These are phyloP conservation scores for Penicillium sp. DNA, from an alignment of 2,329 filamentous ascomycete genomes.

Conservation along the genomic window DNA sequence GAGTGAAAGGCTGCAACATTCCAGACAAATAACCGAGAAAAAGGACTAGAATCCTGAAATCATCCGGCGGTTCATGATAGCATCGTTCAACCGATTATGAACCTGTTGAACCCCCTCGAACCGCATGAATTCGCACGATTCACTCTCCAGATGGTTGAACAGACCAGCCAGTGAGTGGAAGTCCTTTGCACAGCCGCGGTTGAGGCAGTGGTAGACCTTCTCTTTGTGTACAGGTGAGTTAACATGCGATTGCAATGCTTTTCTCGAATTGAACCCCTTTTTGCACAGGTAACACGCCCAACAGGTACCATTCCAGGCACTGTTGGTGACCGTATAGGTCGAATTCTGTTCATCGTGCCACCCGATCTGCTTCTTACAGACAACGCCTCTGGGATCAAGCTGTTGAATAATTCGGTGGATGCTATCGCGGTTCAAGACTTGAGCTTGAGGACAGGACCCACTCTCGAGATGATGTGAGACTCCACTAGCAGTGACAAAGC, in stretches of 20 bases:
- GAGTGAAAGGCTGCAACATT: not conserved
- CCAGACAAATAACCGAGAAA: not conserved
- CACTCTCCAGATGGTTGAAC: slow-evolving; percentile 49
- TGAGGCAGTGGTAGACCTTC: slow-evolving; percentile 47
- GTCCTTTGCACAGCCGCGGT: slow-evolving; percentile 35
- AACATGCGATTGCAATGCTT: slow-evolving; percentile 53
- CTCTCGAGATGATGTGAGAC: slow-evolving; percentile 57
- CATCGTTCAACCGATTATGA: not conserved
- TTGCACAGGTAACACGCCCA: slow-evolving; percentile 55
- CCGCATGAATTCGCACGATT: slow-evolving; percentile 40
- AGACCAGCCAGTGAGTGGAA: slow-evolving; percentile 42
- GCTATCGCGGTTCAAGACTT: not conserved
- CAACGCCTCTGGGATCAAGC: not conserved
- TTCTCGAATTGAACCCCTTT: slow-evolving; percentile 38
- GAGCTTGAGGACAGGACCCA: slow-evolving; percentile 30
- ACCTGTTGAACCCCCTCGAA: slow-evolving; percentile 42
- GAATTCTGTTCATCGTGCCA: not conserved
- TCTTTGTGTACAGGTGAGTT: slow-evolving; percentile 53
- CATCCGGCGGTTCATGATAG: not conserved
- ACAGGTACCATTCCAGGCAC: not conserved
- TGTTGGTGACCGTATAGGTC: not conserved
- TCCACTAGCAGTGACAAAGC: slow-evolving; percentile 53
- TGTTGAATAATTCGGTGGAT: not conserved
- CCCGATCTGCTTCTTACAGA: not conserved
- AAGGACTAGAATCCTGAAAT: not conserved